Base-by-base conservation (phyloP, 352 stramenopile species). In the Phytophthora melonis region DNA sequence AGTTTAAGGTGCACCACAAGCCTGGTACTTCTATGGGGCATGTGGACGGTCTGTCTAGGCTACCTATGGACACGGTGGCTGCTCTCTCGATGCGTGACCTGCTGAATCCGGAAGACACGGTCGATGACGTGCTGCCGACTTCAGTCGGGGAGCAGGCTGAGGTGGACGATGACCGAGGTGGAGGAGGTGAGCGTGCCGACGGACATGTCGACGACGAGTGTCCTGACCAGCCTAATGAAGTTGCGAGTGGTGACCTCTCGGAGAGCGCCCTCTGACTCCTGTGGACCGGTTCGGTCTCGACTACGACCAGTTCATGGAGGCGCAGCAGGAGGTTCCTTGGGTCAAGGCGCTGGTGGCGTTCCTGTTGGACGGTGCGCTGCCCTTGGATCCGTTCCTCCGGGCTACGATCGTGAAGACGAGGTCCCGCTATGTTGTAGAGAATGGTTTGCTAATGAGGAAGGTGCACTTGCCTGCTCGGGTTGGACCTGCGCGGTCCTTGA, bases 331-430 rank as follows among this genome's bases (percentile, higher is more conserved):
- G 2, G 50, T 58, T 0, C 18, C 45, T n/a, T 71, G 64, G 56
- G 41, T 71, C 0, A 63, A 45, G 32, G 64, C 45, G n/a, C 21
- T 71, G 8, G 43, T 41, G 3, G 56, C 21, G 2, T 71, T 66
- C 34, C 16, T 71, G 14, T 9, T 30, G 30, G 32, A 58, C n/a
- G 55, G 19, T 8, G 55, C 64, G 13, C 7, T 70, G 0, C 55
- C 64, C 4, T n/a, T 71, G 43, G 56, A 66, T 41, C 56, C 47
- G 21, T 45, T 56, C 19, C 23, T 72, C 11, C 39, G 57, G 21
- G 21, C 39, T 1, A 43, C 32, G 3, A 16, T 66, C 1, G 16
- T 66, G 16, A 45, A 50, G 13, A 72, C 63, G 45, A n/a, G 8
- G 9, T n/a, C 54, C 0, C 41, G 23, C 7, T 60, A 59, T 8